Base-by-base conservation (phyloP, 345 rosid species). In the Anastatica hierochuntica region DNA sequence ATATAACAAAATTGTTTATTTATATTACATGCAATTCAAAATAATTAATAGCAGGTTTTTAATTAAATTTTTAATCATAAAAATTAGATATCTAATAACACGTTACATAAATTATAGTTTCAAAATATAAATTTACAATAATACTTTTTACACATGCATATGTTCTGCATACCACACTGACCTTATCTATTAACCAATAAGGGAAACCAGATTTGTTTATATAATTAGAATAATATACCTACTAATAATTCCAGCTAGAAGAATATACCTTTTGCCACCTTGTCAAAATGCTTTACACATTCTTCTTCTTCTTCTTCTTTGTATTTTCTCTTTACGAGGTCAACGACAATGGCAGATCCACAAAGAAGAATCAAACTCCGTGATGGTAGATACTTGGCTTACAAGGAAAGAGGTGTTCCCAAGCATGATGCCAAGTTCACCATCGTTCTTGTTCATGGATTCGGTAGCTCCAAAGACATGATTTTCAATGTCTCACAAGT, bases 381-480 rank as follows among this genome's bases (percentile, higher is more conserved):
- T 0, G 97, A 86, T 62, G 96, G 97, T 37, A 76, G 97, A 40
- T 64, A 68, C 68, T 56, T 90, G 54, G 85, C 97, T 52, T 86
- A 90, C 77, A 76, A 27, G 14, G 97, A 90, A 67, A 69, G 46
- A 55, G 97, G 97, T 40, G 83, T 84, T 5, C 68, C 89, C 49
- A 84, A 68, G 70, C 66, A 58, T 49, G 42, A 73, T 56, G 65
- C 97, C 1, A 80, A 76, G 36, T 77, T 67, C 77, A 77, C 56
- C 60, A 76, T 90, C 72, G 46, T 90, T 49, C 54, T 90, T 58
- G 85, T 80, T 53, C 96, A 90, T 70, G 97, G 97, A 20, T 86
- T 90, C 54, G 97, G 94, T 50, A 86, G 95, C 82, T 90, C 97
- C 56, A 84, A 90, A 63, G 97, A 86, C 29, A 90, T 86, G 94